These are phyloP conservation scores for Prinsepia uniflora DNA, from an alignment of 306 rosid species.

Conservation along the genomic window DNA sequence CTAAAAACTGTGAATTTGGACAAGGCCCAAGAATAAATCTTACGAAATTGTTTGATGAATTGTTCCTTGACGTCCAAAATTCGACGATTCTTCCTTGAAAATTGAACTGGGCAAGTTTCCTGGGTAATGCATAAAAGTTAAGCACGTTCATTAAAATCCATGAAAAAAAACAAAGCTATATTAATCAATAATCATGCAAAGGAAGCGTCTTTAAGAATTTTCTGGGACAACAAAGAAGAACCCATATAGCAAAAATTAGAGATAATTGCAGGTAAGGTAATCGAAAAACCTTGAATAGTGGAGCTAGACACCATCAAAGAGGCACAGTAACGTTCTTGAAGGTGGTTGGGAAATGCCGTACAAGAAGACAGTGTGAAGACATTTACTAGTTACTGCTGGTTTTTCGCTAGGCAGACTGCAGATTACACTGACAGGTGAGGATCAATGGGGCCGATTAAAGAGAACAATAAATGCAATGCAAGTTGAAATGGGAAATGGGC, in stretches of 20 bases:
- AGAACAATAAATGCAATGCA: neutral
- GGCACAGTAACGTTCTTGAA: neutral
- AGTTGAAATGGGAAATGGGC: neutral
- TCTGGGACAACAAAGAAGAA: conserved; percentile 23
- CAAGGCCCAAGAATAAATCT: neutral
- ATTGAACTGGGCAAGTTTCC: conserved; percentile 1
- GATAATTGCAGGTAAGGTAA: conserved; percentile 9
- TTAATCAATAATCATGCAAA: conserved; percentile 13
- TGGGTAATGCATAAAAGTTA: neutral
- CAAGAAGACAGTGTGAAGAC: conserved; percentile 27
- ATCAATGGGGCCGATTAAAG: conserved; percentile 32
- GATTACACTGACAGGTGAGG: conserved; percentile 17
- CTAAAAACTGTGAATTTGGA: conserved; percentile 4
- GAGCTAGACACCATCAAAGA: neutral
- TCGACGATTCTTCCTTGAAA: neutral
- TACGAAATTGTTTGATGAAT: neutral
- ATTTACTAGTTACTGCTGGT: conserved; percentile 37
- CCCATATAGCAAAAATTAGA: conserved; percentile 5
- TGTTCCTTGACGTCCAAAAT: conserved; percentile 1
- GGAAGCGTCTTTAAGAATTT: conserved; percentile 16
- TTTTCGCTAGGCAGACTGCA: neutral
- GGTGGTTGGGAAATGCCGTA: conserved; percentile 39
- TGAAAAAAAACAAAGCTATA: neutral
- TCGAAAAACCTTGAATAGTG: conserved; percentile 28
- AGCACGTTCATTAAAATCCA: conserved; percentile 17